Conservation (phyloP, 2,329 filamentous ascomycete genomes). For the Fusarium sp. region DNA sequence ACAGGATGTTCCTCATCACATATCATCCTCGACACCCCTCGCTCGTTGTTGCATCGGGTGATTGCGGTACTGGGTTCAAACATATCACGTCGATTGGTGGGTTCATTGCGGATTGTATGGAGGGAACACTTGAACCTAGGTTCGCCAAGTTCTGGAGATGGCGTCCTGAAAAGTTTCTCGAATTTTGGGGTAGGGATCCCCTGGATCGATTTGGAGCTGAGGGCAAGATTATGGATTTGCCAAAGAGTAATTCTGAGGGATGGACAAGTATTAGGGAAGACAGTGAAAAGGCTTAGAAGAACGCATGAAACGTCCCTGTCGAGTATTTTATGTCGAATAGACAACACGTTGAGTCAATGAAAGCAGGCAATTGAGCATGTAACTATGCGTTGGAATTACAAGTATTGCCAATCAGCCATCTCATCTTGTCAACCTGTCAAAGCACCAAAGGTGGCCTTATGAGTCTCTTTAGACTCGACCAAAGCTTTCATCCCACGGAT, state of each 20-base stretch:
- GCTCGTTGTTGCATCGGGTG: constrained; percentile 29
- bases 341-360: too few species aligned
- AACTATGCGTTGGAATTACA: too few species aligned
- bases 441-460: neutral
- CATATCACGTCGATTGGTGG: constrained; percentile 31
- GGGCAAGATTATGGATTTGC: constrained; percentile 11
- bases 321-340: too few species aligned
- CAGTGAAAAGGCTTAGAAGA: accelerated
- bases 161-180: constrained; percentile 17
- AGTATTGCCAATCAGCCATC: too few species aligned
- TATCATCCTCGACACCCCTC: constrained; percentile 31
- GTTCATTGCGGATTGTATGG: constrained; percentile 25
- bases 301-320: accelerated
- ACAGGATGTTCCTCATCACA: constrained; percentile 30
- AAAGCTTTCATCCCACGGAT: neutral
- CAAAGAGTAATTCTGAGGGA: neutral
- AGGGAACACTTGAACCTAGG: constrained; percentile 7
- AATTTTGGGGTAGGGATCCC: constrained; percentile 25
- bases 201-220: constrained; percentile 32
- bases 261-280: constrained; percentile 20
- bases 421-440: too few species aligned
- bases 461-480: neutral
- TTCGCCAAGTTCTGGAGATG: constrained; percentile 30
- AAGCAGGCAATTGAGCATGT: too few species aligned
- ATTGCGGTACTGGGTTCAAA: constrained; percentile 24